These are phyloP conservation scores for Rhynchosporium agropyri DNA, from an alignment of 2,329 filamentous ascomycete genomes.

Conservation along the genomic window DNA sequence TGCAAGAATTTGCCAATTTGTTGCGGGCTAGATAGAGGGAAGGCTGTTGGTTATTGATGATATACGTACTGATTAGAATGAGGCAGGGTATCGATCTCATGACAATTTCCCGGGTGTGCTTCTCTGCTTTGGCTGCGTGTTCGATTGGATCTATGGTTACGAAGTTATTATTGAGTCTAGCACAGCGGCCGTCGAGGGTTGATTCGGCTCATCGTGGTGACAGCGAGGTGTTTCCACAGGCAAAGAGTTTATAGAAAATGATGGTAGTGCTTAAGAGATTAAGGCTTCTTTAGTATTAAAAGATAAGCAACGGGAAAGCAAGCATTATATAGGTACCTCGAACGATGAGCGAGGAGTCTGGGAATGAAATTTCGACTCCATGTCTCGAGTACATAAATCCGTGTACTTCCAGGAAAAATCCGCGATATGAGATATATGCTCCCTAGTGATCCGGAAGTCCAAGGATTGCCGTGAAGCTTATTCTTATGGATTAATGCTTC, in stretches of 20 bases:
- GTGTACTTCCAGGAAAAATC: not conserved
- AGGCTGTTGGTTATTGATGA: not conserved
- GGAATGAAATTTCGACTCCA: not conserved
- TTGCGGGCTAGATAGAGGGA: slow-evolving; percentile 43
- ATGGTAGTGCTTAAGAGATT: too few species aligned
- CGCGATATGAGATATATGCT: not conserved
- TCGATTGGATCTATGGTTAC: slow-evolving; percentile 16
- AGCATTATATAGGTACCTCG: too few species aligned
- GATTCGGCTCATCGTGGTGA: not conserved
- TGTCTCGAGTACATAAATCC: not conserved
- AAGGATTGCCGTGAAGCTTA: not conserved
- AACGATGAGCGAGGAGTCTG: too few species aligned
- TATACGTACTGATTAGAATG: slow-evolving; percentile 10
- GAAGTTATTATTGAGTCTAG: slow-evolving; percentile 12
- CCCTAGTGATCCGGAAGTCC: not conserved
- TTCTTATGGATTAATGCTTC: not conserved
- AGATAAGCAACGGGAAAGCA: too few species aligned
- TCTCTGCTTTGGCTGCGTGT: slow-evolving; percentile 25
- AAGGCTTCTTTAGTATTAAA: too few species aligned
- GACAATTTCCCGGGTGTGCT: slow-evolving; percentile 28
- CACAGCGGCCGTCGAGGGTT: slow-evolving; percentile 12
- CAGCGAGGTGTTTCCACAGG: not conserved
- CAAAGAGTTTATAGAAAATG: not conserved
- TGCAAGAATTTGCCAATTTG: slow-evolving; percentile 30
- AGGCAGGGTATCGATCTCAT: slow-evolving; percentile 31